These are phyloP conservation scores for Nicotiana otophora DNA, from an alignment of 257 asterid genomes.

Conservation along the genomic window DNA sequence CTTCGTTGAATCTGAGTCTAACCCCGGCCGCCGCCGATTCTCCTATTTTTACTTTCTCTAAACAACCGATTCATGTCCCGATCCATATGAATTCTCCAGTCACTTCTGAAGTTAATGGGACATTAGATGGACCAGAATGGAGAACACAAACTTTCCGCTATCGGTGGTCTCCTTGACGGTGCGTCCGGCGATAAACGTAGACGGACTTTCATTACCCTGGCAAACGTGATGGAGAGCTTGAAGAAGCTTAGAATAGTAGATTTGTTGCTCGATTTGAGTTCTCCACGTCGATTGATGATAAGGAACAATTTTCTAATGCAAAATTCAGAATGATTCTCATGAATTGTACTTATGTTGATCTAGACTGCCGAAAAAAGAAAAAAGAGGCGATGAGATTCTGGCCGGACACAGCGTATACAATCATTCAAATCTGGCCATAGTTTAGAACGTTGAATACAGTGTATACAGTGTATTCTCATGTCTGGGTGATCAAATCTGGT, in stretches of 20 bases:
- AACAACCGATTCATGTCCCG: too few species aligned
- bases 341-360: background rate
- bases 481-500: too few species aligned
- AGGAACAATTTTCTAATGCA: background rate
- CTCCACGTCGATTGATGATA: conserved; percentile 40
- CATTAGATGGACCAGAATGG: too few species aligned
- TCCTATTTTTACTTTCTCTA: too few species aligned
- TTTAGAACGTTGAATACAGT: too few species aligned
- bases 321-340: background rate
- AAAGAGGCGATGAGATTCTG: background rate
- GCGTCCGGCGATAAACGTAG: conserved; percentile 23
- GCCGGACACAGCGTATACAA: background rate
- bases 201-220: conserved; percentile 21
- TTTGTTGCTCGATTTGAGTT: conserved; percentile 42
- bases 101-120: too few species aligned
- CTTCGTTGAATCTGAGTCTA: too few species aligned
- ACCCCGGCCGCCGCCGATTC: too few species aligned
- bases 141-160: background rate
- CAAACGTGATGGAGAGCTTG: conserved; percentile 53
- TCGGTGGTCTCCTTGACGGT: conserved; percentile 65
- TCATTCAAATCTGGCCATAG: too few species aligned
- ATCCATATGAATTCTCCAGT: too few species aligned
- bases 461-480: too few species aligned
- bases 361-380: background rate
- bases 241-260: conserved; percentile 66